Base-by-base conservation (phyloP, 129 eudicot genomes). In the Helichrysum umbraculigerum region DNA sequence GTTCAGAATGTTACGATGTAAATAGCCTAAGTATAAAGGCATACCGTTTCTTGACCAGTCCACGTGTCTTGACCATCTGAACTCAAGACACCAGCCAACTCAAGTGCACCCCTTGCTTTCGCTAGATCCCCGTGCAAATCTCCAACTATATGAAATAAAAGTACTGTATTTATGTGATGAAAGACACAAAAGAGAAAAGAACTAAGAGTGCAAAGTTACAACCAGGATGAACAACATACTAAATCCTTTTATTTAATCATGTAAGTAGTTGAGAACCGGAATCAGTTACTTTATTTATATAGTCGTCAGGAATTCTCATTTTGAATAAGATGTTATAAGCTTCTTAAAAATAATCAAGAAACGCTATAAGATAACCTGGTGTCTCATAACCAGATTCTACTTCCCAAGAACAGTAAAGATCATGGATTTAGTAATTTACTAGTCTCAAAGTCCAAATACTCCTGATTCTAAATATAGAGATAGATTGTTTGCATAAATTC, bases 11-110 rank as follows among this genome's bases (percentile, higher is more conserved):
- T 57, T 70, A 22, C 62, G 3, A 72, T 14, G 79, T 67, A 37
- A 25, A 39, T 63, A 73, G 28, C 56, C 21, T 47, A 12, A 11
- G 17, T 14, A 47, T 47, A 47, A 32, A 41, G 47, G 47, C 91
- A 66, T 88, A 93, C 98, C 74, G 97, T 87, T 76, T 88, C 90
- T 81, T 84, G 87, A 59, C 98, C 98, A 66, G 86, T 85, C 98
- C 98, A 93, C 74, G 72, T 35, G 85, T 91, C 90, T 76, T 68
- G 81, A 54, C 96, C 98, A 80, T 93, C 98, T 52, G 96, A 72
- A 89, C 97, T 88, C 66, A 93, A 84, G 61, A 93, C 98, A 42
- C 98, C 98, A 82, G 98, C 98, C 86, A 91, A 81, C 87, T 91
- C 89, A 61, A 93, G 96, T 42, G 98, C 98, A 54, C 78, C 67